Base-by-base conservation (phyloP, 768 basidiomycete genomes). In the Trametopsis cervina region DNA sequence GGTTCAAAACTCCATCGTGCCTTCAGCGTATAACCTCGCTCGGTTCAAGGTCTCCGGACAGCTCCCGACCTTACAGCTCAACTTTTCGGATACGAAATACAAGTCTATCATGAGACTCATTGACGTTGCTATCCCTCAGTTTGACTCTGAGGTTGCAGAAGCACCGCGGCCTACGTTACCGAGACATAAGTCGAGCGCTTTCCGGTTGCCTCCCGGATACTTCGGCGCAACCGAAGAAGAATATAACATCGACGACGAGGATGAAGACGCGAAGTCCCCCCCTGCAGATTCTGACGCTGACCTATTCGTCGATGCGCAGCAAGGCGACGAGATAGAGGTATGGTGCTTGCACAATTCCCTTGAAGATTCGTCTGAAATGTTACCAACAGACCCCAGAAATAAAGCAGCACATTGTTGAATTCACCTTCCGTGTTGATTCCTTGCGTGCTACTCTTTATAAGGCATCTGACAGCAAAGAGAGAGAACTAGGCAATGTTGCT, bases 1-100 rank as follows among this genome's bases (percentile, higher is more conserved):
- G 59, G 79, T 96, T 15, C 89, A 96, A 58, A 94, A 86, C 59
- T 96, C 93, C 1, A 98, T 98, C 54, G 83, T 96, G 25, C 86
- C 90, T 0, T 80, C 79, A 44, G 88, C 81, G 12, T 72, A 85
- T 43, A 91, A 77, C 55, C 75, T 98, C 40, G 79, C 93, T 1
- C 77, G 86, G 33, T 87, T 98, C 75, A 98, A 93, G 64, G 73
- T 97, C 42, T 80, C 90, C 0, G 96, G 94, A 6, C 84, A 83
- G 50, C 69, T 99, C 35, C 94, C 95, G 1, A 78, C 79, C 24
- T 73, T 99, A 9, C 86, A 88, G 59, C 75, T 96, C 63, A 98
- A 99, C 64, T 68, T 94, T 39, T 92, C 89, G 18, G 89, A 92
- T 58, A 78, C 79, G 6, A 95, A 94, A 63, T 95, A 95, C 67